Evolutionary conservation across 352 stramenopile species (phyloP).

Genomic region (Phytophthora podocarpi): DNA sequence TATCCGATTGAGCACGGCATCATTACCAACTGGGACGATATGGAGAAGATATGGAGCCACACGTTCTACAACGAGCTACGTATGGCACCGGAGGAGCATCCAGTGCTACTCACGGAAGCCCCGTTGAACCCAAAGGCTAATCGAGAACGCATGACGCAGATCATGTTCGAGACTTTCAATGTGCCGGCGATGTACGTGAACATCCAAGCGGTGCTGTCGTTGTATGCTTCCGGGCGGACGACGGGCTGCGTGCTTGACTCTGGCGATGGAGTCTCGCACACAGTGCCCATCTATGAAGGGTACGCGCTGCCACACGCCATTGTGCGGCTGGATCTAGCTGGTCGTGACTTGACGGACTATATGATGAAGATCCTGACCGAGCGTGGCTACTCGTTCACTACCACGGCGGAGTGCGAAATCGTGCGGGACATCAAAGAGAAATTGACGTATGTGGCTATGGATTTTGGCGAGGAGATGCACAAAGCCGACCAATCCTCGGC

Average conservation of each 20-base stretch:
- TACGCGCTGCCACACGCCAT: constrained; percentile 95
- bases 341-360: constrained; percentile 95
- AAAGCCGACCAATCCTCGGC: constrained; percentile 67
- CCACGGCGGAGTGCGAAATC: constrained; percentile 95
- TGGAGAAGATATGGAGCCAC: constrained; percentile 99
- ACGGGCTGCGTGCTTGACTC: constrained; percentile 96
- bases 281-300: constrained; percentile 96
- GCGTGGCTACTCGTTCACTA: constrained; percentile 94
- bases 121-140: constrained; percentile 95
- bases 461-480: constrained; percentile 95
- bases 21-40: constrained; percentile 99
- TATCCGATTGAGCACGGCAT: constrained; percentile 99
- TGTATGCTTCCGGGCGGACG: constrained; percentile 95
- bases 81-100: constrained; percentile 96
- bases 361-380: constrained; percentile 97
- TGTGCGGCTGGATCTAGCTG: constrained; percentile 92
- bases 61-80: constrained; percentile 99
- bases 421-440: constrained; percentile 98
- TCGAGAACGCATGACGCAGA: constrained; percentile 94
- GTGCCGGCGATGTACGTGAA: constrained; percentile 95
- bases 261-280: constrained; percentile 94
- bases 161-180: constrained; percentile 98
- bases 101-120: constrained; percentile 94
- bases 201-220: constrained; percentile 92
- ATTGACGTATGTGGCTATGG: constrained; percentile 94